Evolutionary conservation across 179 eudicot species (phyloP), one percentile per base, ranked within the genome.

Genomic region (Corrigiola litoralis): DNA sequence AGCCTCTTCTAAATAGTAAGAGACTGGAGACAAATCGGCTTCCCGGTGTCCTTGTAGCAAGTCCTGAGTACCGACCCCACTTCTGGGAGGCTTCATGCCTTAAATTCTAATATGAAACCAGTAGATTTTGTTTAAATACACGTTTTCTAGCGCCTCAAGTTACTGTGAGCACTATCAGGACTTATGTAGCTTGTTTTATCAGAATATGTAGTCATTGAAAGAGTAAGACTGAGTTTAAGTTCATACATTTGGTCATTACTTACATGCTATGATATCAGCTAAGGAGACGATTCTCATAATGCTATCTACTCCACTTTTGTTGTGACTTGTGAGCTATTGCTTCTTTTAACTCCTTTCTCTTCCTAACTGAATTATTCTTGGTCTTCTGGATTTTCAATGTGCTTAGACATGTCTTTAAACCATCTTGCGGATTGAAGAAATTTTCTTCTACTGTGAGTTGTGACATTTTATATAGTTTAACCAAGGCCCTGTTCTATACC

Each of bases 51-150:
- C 58, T 32, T 61, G 56, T 47, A 58, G 37, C 52, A 64, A 28
- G 32, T 49, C 53, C 45, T 55, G 58, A 59, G 61, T 41, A 31
- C 44, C 31, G 14, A 46, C 71, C 20, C 58, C 28, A 17, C 33
- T 45, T 54, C 52, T 67, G 70, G 65, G 47, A 69, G 66, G 61
- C 52, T 58, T 53, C 16, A 34, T 75, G 63, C 79, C 75, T 36
- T 56, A 45, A 52, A 48, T 65, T 64, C 34, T 58, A 31, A 69
- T 65, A 45, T 52, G 23, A 40, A 61, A 34, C 47, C 60, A 70
- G 68, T 75, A 70, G 36, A 38, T 54, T 60, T 41, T 65, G 75
- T 46, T 50, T 17, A 60, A 36, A 59, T 52, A 55, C 63, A 65
- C 63, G 41, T 38, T 70, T 63, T 60, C 31, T 70, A 55, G 47